A percentile compares a stretch with the other conserved stretches of the same genome.
phyloP scores from a whole-genome alignment of 2,329 filamentous ascomycete genomes.

The Monosporascus sp. region DNA sequence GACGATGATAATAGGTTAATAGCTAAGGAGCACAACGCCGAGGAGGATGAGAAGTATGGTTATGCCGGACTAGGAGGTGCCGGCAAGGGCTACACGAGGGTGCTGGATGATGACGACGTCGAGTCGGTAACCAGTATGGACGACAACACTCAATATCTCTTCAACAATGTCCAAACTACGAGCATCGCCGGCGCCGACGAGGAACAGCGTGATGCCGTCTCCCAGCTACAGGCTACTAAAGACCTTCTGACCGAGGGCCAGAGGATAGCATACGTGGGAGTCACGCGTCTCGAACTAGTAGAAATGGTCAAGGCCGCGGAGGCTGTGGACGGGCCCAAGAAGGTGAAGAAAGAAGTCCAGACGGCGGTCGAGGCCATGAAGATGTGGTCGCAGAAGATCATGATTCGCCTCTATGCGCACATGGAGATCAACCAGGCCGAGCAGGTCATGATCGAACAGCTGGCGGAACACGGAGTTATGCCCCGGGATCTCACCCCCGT shows the following conservation, averaged over 20 bases:
- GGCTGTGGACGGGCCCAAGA: conserved; percentile 53
- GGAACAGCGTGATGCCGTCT: conserved; percentile 76
- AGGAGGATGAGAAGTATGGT: conserved; percentile 60
- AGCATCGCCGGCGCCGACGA: conserved; percentile 65
- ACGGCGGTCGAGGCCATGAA: conserved; percentile 71
- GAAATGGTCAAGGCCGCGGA: conserved; percentile 69
- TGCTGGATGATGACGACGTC: conserved; percentile 92
- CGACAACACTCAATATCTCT: conserved; percentile 93
- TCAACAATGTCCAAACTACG: conserved; percentile 64
- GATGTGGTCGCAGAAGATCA: conserved; percentile 99
- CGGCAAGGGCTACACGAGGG: conserved; percentile 89
- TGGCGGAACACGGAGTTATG: conserved; percentile 85
- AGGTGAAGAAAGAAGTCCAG: conserved; percentile 65
- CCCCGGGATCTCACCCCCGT: conserved; percentile 78
- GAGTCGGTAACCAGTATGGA: conserved; percentile 94
- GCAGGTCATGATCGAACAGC: conserved; percentile 98
- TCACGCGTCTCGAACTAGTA: conserved; percentile 76
- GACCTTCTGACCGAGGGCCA: conserved; percentile 92
- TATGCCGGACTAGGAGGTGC: conserved; percentile 81
- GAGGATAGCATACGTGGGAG: conserved; percentile 89
- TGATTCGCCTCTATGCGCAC: conserved; percentile 87
- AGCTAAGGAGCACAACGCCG: conserved; percentile 69
- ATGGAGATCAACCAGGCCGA: conserved; percentile 93
- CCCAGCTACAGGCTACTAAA: conserved; percentile 94
- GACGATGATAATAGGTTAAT: conserved; percentile 88